Percentiles rank a stretch among this genome's conserved stretches.
These are phyloP conservation scores for Tricholoma sp. DNA, from an alignment of 768 basidiomycete species.

Conservation along the genomic window DNA sequence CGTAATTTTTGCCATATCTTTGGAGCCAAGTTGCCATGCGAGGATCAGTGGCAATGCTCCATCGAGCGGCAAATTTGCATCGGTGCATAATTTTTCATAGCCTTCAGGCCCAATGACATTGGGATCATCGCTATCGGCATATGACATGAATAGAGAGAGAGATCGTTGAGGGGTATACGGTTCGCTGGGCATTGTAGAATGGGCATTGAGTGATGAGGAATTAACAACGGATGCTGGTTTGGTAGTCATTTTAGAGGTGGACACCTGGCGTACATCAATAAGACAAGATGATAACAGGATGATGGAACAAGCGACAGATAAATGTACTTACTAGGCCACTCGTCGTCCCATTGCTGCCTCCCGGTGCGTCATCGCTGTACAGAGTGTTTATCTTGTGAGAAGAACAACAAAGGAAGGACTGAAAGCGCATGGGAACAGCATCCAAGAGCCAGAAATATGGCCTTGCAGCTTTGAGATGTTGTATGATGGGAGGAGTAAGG, in stretches of 20 bases:
- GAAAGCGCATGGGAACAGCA: conserved; percentile 52
- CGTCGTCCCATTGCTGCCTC: not conserved
- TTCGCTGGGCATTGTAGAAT: conserved; percentile 20
- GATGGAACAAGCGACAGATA: not conserved
- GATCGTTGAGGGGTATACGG: conserved; percentile 50
- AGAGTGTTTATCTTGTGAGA: conserved; percentile 46
- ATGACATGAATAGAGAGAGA: conserved; percentile 52
- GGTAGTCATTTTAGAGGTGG: conserved; percentile 6
- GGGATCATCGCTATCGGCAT: conserved; percentile 53
- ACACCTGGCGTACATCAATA: not conserved
- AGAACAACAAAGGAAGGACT: conserved; percentile 59
- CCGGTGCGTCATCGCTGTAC: conserved; percentile 44
- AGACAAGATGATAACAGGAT: not conserved
- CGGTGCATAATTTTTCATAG: conserved; percentile 63
- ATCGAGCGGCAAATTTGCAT: conserved; percentile 69
- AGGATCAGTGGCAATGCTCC: conserved; percentile 68
- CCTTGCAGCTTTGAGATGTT: conserved; percentile 8
- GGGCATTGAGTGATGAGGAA: conserved; percentile 4
- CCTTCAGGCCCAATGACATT: conserved; percentile 67
- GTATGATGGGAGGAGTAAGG: not conserved
- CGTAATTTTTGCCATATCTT: conserved; percentile 70
- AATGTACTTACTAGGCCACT: not conserved
- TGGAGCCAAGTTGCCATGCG: conserved; percentile 68
- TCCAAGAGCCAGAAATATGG: conserved; percentile 23
- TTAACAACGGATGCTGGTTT: conserved; percentile 16